A percentile compares a stretch with the other conserved stretches of the same genome.
phyloP scores from a whole-genome alignment of 768 basidiomycete genomes.

The Austroboletus eburneus region DNA sequence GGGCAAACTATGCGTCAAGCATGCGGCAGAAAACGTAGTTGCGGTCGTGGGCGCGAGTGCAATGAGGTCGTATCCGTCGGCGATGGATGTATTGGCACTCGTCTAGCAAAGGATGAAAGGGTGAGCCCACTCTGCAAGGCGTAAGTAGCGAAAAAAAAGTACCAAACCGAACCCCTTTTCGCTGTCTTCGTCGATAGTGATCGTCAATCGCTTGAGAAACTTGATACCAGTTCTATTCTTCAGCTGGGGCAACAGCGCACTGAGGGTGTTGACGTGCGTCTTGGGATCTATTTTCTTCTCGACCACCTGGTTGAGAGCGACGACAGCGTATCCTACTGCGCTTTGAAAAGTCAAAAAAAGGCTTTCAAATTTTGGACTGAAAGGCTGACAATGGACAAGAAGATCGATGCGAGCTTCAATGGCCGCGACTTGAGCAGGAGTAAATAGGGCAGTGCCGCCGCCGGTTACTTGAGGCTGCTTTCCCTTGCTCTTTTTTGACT shows the following conservation, averaged over 20 bases:
- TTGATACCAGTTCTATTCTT: slow-evolving; percentile 56
- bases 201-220: slow-evolving; percentile 73
- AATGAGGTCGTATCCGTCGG: slow-evolving; percentile 71
- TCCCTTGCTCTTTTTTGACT: slow-evolving; percentile 28
- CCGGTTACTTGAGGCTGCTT: slow-evolving; percentile 34
- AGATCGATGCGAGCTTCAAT: slow-evolving; percentile 66
- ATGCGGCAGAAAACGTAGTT: slow-evolving; percentile 70
- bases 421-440: slow-evolving; percentile 50
- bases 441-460: slow-evolving; percentile 37
- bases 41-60: slow-evolving; percentile 71
- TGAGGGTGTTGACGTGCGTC: slow-evolving; percentile 60
- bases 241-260: slow-evolving; percentile 55
- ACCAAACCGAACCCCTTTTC: slow-evolving; percentile 85
- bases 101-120: slow-evolving; percentile 42
- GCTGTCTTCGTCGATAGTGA: slow-evolving; percentile 77
- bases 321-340: slow-evolving; percentile 81
- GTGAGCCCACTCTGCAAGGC: background rate
- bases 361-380: background rate
- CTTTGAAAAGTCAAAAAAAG: slow-evolving; percentile 6
- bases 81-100: slow-evolving; percentile 58
- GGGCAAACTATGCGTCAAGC: slow-evolving; percentile 73
- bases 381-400: slow-evolving; percentile 63
- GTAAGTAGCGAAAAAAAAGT: slow-evolving; percentile 15
- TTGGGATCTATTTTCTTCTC: slow-evolving; percentile 70
- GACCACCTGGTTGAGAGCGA: slow-evolving; percentile 73